Conservation (phyloP, 1,139 yeast species). For the Pichia sp. region DNA sequence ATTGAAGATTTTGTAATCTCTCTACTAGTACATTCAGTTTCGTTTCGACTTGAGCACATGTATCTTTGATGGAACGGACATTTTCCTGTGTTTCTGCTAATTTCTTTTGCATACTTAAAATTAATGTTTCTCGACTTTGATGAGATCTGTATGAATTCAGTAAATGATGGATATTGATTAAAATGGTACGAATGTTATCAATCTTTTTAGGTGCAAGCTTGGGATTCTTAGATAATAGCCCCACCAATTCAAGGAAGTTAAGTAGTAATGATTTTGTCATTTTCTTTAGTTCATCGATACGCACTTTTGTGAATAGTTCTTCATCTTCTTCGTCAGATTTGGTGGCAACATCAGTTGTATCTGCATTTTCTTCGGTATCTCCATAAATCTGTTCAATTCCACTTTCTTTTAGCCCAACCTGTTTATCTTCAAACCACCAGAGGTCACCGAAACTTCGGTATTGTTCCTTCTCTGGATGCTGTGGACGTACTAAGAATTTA, state of each 20-base stretch:
- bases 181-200: constrained; percentile 47
- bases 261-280: constrained; percentile 54
- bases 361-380: constrained; percentile 7
- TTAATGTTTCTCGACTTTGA: constrained; percentile 58
- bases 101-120: constrained; percentile 48
- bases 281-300: constrained; percentile 52
- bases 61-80: constrained; percentile 41
- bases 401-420: constrained; percentile 51
- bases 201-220: constrained; percentile 45
- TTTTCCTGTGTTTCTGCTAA: constrained; percentile 43
- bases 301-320: constrained; percentile 43
- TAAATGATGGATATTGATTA: constrained; percentile 56
- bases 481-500: constrained; percentile 49
- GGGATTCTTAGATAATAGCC: constrained; percentile 50
- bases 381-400: constrained; percentile 52
- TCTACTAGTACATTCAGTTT: constrained; percentile 35
- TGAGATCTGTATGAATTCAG: constrained; percentile 58
- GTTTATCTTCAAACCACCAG: constrained; percentile 58
- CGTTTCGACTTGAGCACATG: constrained; percentile 37
- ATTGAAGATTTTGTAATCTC: constrained; percentile 19
- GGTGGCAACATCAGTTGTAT: neutral
- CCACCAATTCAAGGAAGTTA: constrained; percentile 52
- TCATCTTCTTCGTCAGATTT: constrained; percentile 35
- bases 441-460: constrained; percentile 59
- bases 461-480: constrained; percentile 44